Base-by-base conservation (phyloP, 2,329 filamentous ascomycete species). In the Aspergillus neotritici region DNA sequence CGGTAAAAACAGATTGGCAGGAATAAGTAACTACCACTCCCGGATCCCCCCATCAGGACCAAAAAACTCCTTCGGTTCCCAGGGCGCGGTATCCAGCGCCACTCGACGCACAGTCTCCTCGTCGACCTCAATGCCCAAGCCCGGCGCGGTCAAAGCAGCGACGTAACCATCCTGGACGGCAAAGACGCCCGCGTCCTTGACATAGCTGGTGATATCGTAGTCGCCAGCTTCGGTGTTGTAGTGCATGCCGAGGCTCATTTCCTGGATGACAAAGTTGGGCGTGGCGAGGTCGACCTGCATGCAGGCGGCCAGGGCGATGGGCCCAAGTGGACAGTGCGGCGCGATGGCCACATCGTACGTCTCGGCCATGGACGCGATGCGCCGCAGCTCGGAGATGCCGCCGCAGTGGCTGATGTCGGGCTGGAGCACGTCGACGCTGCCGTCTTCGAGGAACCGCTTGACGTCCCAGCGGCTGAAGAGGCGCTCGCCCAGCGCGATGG, bases 231-330 rank as follows among this genome's bases (percentile, higher is more conserved):
- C 74, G 4, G 66, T 64, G 53, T 90, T 90, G 58, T 89, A 90
- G 60, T 90, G 86, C 53, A 90, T 89, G 0, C 85, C 86, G 25
- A 88, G 57, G 41, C 80, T 83, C 86, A 88, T 88, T 63, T 89
- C 85, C 57, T 86, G 80, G 28, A 89, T 88, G 0, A 76, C 78
- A 58, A 84, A 87, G 61, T 84, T 88, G 14, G 74, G 74, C 14
- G 69, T 78, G 8, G 66, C 69, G 14, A 77, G 70, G 16, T 79
- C 81, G 1, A 88, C 77, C 49, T 88, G 84, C 32, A 87, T 71
- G 43, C 76, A 81, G 0, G 85, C 85, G 0, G 85, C 85, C 12
- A 88, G 68, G 0, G 85, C 83, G 38, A 89, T 83, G 0, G 85
- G 84, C 0, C 85, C 85, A 0, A 88, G 63, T 0, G 84, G 84